These are phyloP conservation scores for Hyaloscypha hepaticicola DNA, from an alignment of 495 filamentous ascomycete genomes.

Conservation along the genomic window DNA sequence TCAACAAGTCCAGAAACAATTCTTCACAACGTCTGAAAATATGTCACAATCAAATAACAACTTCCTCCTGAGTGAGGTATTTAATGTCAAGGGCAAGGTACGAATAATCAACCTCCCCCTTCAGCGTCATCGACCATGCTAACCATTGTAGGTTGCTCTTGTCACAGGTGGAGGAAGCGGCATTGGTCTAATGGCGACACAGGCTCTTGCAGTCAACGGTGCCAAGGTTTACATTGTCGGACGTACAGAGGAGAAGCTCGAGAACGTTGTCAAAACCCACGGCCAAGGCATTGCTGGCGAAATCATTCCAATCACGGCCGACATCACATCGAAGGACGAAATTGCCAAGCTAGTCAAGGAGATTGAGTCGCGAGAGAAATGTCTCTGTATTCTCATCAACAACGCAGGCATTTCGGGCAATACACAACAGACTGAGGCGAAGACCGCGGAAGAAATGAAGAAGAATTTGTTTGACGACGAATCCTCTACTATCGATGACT, in stretches of 20 bases:
- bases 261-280: slow-evolving; percentile 45
- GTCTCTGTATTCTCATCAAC: slow-evolving; percentile 51
- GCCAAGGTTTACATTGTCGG: slow-evolving; percentile 66
- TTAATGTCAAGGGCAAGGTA: slow-evolving; percentile 30
- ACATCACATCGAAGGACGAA: slow-evolving; percentile 25
- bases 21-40: slow-evolving; percentile 9
- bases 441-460: slow-evolving; percentile 39
- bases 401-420: slow-evolving; percentile 48
- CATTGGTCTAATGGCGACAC: slow-evolving; percentile 58
- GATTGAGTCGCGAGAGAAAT: slow-evolving; percentile 29
- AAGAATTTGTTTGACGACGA: slow-evolving; percentile 30
- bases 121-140: background rate
- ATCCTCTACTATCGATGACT: slow-evolving; percentile 36
- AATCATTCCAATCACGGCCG: slow-evolving; percentile 31
- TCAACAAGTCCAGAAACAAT: background rate
- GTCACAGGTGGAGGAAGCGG: slow-evolving; percentile 68
- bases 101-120: background rate
- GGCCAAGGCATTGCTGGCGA: slow-evolving; percentile 30
- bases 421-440: slow-evolving; percentile 30
- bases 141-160: slow-evolving; percentile 49
- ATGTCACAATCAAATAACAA: slow-evolving; percentile 26
- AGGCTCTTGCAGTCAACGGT: slow-evolving; percentile 57
- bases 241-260: slow-evolving; percentile 52
- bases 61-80: slow-evolving; percentile 25
- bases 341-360: slow-evolving; percentile 25